phyloP scores from a whole-genome alignment of 2,329 filamentous ascomycete genomes.

The Nigrospora osmanthi region DNA sequence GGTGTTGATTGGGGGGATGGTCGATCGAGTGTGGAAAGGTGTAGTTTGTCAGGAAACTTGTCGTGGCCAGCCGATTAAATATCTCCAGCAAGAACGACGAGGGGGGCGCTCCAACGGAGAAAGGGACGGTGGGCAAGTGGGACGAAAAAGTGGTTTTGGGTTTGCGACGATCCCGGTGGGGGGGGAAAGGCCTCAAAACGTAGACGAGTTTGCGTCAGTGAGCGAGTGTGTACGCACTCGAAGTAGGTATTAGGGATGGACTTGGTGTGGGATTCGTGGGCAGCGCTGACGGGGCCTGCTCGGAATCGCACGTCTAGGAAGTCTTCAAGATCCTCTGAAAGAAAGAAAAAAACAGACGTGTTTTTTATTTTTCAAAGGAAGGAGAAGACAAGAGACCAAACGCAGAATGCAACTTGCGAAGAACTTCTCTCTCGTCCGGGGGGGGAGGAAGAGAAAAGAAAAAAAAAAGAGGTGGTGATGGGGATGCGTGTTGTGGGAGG shows the following conservation, averaged over 20 bases:
- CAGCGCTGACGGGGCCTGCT: constrained; percentile 3
- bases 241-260: not conserved
- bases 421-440: constrained; percentile 9
- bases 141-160: constrained; percentile 8
- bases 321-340: constrained; percentile 31
- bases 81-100: constrained; percentile 17
- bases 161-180: not conserved
- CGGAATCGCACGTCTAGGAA: constrained; percentile 10
- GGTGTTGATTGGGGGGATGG: constrained; percentile 10
- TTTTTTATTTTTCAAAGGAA: constrained; percentile 32
- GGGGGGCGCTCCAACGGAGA: constrained; percentile 15
- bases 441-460: constrained; percentile 10
- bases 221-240: constrained; percentile 1
- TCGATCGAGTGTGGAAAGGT: constrained; percentile 1
- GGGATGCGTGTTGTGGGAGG: constrained; percentile 4
- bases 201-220: not conserved
- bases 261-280: not conserved
- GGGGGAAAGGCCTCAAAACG: not conserved
- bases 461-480: constrained; percentile 1
- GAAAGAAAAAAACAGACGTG: constrained; percentile 25
- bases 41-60: constrained; percentile 3
- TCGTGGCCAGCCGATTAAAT: constrained; percentile 15
- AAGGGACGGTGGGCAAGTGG: constrained; percentile 10
- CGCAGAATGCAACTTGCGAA: constrained; percentile 18
- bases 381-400: constrained; percentile 26